Evolutionary conservation across 331 rosid genomes (phyloP).

Genomic region (Prunus yedoensis): DNA sequence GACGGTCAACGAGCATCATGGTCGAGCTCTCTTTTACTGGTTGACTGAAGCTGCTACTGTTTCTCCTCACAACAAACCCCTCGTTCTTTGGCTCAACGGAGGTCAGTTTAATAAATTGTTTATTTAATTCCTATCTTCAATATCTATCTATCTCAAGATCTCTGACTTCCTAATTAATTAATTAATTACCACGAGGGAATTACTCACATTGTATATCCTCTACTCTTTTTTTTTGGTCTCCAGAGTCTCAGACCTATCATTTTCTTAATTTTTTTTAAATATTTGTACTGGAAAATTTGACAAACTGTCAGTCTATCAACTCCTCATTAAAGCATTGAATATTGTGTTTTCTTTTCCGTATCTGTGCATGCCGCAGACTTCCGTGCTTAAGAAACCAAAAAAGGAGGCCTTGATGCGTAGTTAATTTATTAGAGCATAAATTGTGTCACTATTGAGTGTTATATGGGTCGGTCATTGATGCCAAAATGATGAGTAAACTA

Average conservation of each 20-base stretch:
- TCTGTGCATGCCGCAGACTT: background rate
- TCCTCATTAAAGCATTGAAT: background rate
- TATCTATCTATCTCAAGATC: too few relatives aligned
- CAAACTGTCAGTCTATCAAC: background rate
- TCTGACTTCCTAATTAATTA: too few relatives aligned
- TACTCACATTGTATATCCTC: background rate
- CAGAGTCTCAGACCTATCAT: too few relatives aligned
- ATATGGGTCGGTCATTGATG: background rate
- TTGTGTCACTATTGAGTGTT: background rate
- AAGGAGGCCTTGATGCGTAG: background rate
- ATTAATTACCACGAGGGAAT: background rate
- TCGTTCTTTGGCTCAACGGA: constrained; percentile 91
- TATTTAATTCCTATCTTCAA: too few relatives aligned
- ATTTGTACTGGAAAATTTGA: background rate
- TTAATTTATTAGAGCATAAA: too few relatives aligned
- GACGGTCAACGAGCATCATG: constrained; percentile 56
- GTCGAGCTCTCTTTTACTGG: constrained; percentile 91
- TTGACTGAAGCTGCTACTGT: constrained; percentile 47
- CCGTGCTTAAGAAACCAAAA: background rate
- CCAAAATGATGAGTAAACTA: constrained; percentile 21
- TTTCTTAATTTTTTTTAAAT: background rate
- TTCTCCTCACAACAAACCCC: constrained; percentile 53
- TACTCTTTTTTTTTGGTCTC: background rate
- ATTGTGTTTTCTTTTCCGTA: background rate
- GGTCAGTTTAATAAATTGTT: constrained; percentile 38